A percentile compares a stretch with the other conserved stretches of the same genome.
Conservation (phyloP, 805 yeast genomes). For the Kazachstania psychrophila region DNA sequence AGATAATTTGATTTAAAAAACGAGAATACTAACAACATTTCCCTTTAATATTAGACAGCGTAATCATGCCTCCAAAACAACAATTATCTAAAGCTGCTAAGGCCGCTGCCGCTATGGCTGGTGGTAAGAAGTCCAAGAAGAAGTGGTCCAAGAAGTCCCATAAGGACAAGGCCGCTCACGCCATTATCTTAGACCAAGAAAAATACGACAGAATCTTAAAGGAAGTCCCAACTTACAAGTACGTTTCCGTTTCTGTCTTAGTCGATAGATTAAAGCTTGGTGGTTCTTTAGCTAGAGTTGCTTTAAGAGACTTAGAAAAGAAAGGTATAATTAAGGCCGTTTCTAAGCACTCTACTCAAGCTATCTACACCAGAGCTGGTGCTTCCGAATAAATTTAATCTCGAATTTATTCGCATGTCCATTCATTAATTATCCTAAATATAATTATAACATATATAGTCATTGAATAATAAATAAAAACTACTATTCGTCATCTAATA, state of each 20-base stretch:
- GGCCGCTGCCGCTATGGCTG: slow-evolving; percentile 99
- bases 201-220: slow-evolving; percentile 98
- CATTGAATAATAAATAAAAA: slow-evolving; percentile 2
- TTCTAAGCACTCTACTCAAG: slow-evolving; percentile 92
- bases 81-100: slow-evolving; percentile 99
- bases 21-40: not conserved
- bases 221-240: slow-evolving; percentile 99
- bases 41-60: slow-evolving; percentile 1
- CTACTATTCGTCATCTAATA: slow-evolving; percentile 1
- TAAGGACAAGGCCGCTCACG: slow-evolving; percentile 99
- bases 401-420: not conserved
- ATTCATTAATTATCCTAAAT: not conserved
- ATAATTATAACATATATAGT: slow-evolving; percentile 1
- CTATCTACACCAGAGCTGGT: slow-evolving; percentile 83
- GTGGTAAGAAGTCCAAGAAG: slow-evolving; percentile 99
- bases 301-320: slow-evolving; percentile 87
- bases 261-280: slow-evolving; percentile 99
- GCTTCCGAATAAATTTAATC: slow-evolving; percentile 42
- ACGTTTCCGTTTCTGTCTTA: slow-evolving; percentile 92
- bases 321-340: slow-evolving; percentile 94
- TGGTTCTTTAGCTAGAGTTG: slow-evolving; percentile 98
- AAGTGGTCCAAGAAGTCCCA: slow-evolving; percentile 99
- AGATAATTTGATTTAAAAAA: not conserved
- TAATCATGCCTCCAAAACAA: slow-evolving; percentile 94
- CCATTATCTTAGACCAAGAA: slow-evolving; percentile 94